Evolutionary conservation across 192 early-diverging fungal genomes (phyloP).

Genomic region (Jimgerdemannia lactiflua): DNA sequence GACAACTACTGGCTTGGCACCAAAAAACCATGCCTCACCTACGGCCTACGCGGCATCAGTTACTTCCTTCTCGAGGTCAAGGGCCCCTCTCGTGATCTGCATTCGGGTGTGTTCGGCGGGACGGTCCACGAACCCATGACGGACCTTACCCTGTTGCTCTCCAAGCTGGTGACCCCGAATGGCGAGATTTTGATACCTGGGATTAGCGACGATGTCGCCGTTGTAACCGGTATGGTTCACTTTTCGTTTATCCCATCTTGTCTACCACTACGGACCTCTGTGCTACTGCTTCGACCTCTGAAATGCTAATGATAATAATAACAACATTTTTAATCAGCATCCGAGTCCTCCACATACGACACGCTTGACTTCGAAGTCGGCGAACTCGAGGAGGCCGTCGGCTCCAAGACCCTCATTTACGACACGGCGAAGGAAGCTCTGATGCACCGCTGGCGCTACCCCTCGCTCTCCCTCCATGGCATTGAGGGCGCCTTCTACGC

Average conservation of each 20-base stretch:
- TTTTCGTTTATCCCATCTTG: neutral
- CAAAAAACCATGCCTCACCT: conserved; percentile 95
- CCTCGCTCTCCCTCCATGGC: conserved; percentile 96
- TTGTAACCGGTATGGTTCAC: conserved; percentile 59
- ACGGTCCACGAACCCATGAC: conserved; percentile 98
- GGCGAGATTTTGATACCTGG: conserved; percentile 93
- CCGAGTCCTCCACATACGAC: conserved; percentile 79
- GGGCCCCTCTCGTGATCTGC: conserved; percentile 67
- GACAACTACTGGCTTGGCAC: conserved; percentile 99
- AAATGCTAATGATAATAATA: too few species aligned
- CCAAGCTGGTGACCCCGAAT: conserved; percentile 76
- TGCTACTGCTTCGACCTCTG: too few species aligned
- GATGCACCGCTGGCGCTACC: conserved; percentile 94
- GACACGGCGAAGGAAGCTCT: conserved; percentile 72
- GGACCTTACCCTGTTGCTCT: conserved; percentile 83
- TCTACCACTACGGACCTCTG: too few species aligned
- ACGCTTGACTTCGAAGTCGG: conserved; percentile 74
- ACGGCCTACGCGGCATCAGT: conserved; percentile 87
- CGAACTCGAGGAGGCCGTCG: conserved; percentile 80
- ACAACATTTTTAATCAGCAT: too few species aligned
- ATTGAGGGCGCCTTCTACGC: conserved; percentile 97
- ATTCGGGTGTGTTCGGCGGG: conserved; percentile 95
- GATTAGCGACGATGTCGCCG: conserved; percentile 87
- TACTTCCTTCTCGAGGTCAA: conserved; percentile 46
- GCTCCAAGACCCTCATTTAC: conserved; percentile 74